Evolutionary conservation across 257 asterid genomes (phyloP), one percentile per base, ranked within the genome.

Genomic region (Leptodermis oblonga): DNA sequence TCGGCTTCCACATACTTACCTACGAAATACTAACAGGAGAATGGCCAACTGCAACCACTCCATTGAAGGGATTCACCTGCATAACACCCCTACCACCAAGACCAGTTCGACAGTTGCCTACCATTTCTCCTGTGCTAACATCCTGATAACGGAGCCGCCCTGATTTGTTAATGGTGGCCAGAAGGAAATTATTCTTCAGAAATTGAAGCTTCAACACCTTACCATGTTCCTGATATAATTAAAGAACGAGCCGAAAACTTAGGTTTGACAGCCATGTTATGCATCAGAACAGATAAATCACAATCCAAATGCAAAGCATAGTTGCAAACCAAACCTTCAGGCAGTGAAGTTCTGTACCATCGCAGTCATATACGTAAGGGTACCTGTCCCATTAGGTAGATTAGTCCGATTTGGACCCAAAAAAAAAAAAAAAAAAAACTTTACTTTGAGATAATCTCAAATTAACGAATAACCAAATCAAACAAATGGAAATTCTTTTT

Each of bases 1-100:
- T 87, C 54, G 97, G 99, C 82, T 86, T 90, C 99, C 99, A 90
- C 99, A 90, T 88, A 80, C 79, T 87, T 28, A 88, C 85, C n/a
- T n/a, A n/a, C n/a, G n/a, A n/a, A 0, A 85, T 87, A 4, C 99
- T 97, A 20, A 88, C 84, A n/a, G n/a, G n/a, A 5, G 96, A 84
- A 76, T 89, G 96, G 34, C 97, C 99, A 23, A 89, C 92, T 36
- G 86, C 84, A 5, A 82, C 73, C 2, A 93, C 91, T n/a, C 82
- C 80, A 5, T 93, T 93, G 82, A 81, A 90, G 20, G 96, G 96
- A 67, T 93, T 90, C 11, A 81, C 92, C 75, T 80, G 79, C 92
- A 93, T 77, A 33, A 80, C 80, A 62, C 81, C 90, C 4, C 95
- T 73, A 54, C 89, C 90, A 17, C 99, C 97, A 25, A 81, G 74